A percentile compares a stretch with the other conserved stretches of the same genome.
Conservation (phyloP, 495 filamentous ascomycete genomes). For the Aspergillus nanangensis region DNA sequence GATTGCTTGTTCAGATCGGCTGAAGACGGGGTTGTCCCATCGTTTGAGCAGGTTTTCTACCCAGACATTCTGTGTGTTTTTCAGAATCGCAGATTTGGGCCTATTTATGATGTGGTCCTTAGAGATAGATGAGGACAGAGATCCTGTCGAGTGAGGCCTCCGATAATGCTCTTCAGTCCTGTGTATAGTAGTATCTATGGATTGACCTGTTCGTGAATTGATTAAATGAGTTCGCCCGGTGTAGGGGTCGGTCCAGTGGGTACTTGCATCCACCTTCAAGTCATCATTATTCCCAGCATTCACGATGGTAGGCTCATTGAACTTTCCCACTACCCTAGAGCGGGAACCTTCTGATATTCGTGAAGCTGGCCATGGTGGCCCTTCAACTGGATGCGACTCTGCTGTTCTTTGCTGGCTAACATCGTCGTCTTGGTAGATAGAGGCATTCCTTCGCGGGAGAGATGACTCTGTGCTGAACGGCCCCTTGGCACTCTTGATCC, state of each 20-base stretch:
- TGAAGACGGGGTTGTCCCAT: conserved; percentile 64
- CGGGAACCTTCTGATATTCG: too few relatives aligned
- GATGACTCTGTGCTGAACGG: too few relatives aligned
- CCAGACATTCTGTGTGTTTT: conserved; percentile 23
- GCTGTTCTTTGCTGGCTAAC: too few relatives aligned
- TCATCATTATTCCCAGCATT: not conserved
- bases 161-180: not conserved
- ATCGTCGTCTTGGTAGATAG: too few relatives aligned
- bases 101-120: conserved; percentile 5
- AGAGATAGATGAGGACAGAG: conserved; percentile 2
- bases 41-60: conserved; percentile 30
- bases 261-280: conserved; percentile 25
- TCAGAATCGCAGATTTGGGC: conserved; percentile 11
- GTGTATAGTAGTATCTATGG: conserved; percentile 12
- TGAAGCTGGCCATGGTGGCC: too few relatives aligned
- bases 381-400: too few relatives aligned
- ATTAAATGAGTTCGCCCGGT: conserved; percentile 56
- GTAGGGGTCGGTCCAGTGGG: conserved; percentile 65
- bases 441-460: too few relatives aligned
- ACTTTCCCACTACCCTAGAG: too few relatives aligned
- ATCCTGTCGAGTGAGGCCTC: conserved; percentile 20
- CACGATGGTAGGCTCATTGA: too few relatives aligned
- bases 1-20: conserved; percentile 47
- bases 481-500: conserved; percentile 56
- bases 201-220: conserved; percentile 60